Percentiles rank a stretch among this genome's conserved stretches.
phyloP scores from a whole-genome alignment of 2,329 filamentous ascomycete genomes.

The Trichoderma afroharzianum region DNA sequence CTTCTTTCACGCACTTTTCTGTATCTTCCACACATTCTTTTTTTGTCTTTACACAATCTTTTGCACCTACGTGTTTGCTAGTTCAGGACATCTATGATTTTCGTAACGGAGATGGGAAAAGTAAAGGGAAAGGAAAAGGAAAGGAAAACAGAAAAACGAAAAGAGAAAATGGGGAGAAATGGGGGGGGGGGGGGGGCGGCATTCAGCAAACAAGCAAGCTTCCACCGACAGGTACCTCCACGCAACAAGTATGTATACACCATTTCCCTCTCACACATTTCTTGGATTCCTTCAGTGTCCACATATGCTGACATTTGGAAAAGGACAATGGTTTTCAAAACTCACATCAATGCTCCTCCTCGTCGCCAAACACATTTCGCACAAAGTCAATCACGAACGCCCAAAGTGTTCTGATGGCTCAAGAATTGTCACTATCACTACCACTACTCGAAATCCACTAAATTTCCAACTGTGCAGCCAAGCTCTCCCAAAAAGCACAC shows the following conservation, averaged over 20 bases:
- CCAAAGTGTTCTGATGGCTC: not conserved
- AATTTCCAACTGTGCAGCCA: constrained; percentile 1
- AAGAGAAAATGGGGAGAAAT: not conserved
- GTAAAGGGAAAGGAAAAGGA: not conserved
- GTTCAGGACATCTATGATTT: too few species aligned
- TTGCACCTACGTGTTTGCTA: not conserved
- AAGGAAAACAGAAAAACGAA: too few species aligned
- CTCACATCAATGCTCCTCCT: not conserved
- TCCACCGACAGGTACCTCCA: not conserved
- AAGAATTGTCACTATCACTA: not conserved
- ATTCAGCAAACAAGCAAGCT: not conserved
- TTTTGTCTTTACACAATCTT: not conserved
- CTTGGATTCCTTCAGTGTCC: not conserved
- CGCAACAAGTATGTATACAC: not conserved
- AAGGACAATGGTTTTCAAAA: too few species aligned
- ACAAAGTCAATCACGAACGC: too few species aligned
- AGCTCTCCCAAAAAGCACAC: constrained; percentile 13
- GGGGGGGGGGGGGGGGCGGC: too few species aligned
- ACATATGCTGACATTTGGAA: not conserved
- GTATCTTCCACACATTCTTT: not conserved
- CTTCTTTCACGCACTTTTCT: not conserved
- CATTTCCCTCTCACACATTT: not conserved
- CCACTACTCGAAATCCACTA: not conserved
- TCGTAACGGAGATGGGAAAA: not conserved
- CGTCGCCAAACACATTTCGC: not conserved